Base-by-base conservation (phyloP, 1,284 basidiomycete genomes). In the Leucoagaricus sp. region DNA sequence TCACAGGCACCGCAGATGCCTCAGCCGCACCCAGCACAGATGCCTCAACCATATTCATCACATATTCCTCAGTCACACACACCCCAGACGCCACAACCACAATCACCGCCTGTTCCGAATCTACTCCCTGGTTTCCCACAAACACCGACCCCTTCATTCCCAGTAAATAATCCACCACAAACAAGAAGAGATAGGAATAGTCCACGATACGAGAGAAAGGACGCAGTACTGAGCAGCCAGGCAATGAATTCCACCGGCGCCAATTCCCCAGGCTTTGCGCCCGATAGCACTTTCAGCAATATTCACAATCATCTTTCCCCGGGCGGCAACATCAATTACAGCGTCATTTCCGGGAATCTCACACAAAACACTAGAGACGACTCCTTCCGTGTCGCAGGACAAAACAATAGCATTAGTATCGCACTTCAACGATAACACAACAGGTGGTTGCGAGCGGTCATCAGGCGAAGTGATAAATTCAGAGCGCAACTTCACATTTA, bases 281-380 rank as follows among this genome's bases (percentile, higher is more conserved):
- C 29, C 1, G 23, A 6, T 21, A 46, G n/a, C 42, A 36, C 21
- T 34, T 48, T 47, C 31, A 26, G 23, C 10, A 29, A 48, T 8
- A 19, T 40, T 8, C 44, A 54, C 33, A 47, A 54, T n/a, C 36
- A 47, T 6, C 4, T 47, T 29, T 25, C 44, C 4, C 53, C 53
- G 8, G 34, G 25, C 1, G 25, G 33, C 36, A 41, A 31, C n/a
- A 29, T 47, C 17, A 26, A 15, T 13, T 54, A 49, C 7, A 44
- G 25, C 31, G 23, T 34, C 28, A 12, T 44, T 21, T 13, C 15
- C 17, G 40, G 54, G 4, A 23, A 49, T 33, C 13, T 25, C 15
- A 29, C 19, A 15, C 34, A 44, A 19, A 19, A n/a, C 2, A 34
- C 8, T 13, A 44, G 47, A 31, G 47, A 55, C n/a, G 41, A 55